Base-by-base conservation (phyloP, 805 yeast genomes). In the Priceomyces medius region DNA sequence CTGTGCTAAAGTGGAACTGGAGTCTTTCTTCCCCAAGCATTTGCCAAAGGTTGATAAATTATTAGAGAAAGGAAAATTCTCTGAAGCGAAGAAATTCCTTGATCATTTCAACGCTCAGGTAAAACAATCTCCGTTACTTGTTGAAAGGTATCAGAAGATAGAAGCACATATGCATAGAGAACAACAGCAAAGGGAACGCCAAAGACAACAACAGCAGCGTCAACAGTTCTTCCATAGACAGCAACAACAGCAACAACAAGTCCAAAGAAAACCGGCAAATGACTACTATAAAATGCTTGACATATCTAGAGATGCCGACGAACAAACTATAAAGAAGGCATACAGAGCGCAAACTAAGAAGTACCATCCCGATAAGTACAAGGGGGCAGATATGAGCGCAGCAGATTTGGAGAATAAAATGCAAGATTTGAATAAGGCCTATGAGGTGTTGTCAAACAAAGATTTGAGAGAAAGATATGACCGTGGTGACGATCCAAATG, bases 371-470 rank as follows among this genome's bases (percentile, higher is more conserved):
- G 99, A 91, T 63, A 93, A 91, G 60, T 83, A 86, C 57, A 81
- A 80, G 53, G 71, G 72, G 1, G 82, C 80, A 26, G 87, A 83
- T 28, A 59, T 84, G 45, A 71, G 81, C 7, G 74, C 78, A 20
- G 87, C 81, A 23, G 77, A 84, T 44, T 83, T 85, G 27, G 96
- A 88, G 61, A 70, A 70, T 37, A 87, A 85, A 54, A 93, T 91
- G 90, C 88, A 95, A 36, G 90, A 84, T 41, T 86, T 91, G 48
- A 93, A 91, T 62, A 88, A 85, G 56, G 98, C 98, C 0, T 89
- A 93, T 61, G 97, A 89, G 58, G 82, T 84, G 2, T 70, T 91
- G 27, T 77, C 89, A 7, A 80, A 85, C 50, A 77, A 79, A 2
- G 85, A 80, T 34, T 66, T 76, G 44, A 75, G 81, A 44, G 76